Percentiles rank a stretch among this genome's conserved stretches.
phyloP scores from a whole-genome alignment of 176 grass and related monocot species.

The Puya raimondii region DNA sequence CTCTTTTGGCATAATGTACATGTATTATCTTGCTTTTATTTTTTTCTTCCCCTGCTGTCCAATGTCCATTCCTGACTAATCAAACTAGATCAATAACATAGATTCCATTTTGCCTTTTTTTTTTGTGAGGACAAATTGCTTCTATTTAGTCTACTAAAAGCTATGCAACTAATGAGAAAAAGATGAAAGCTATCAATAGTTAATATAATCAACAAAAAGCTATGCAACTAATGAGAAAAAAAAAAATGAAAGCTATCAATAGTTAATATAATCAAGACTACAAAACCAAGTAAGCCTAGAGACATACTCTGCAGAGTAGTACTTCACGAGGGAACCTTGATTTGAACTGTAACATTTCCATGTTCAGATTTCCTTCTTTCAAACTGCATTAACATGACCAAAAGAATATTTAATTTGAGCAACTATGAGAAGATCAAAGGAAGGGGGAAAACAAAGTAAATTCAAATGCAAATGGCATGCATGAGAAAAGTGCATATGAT shows the following conservation, averaged over 20 bases:
- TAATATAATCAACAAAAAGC: too few relatives aligned
- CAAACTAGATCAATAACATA: too few relatives aligned
- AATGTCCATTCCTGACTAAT: too few relatives aligned
- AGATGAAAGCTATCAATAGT: too few relatives aligned
- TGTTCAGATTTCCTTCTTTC: constrained; percentile 95
- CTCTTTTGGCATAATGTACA: too few relatives aligned
- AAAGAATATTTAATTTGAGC: not conserved
- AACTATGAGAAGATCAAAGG: constrained; percentile 20
- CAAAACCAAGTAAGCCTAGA: not conserved
- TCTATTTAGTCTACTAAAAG: too few relatives aligned
- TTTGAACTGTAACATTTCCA: constrained; percentile 92
- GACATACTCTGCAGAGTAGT: constrained; percentile 87
- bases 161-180: too few relatives aligned
- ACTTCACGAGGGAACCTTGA: constrained; percentile 79
- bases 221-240: not conserved
- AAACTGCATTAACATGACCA: constrained; percentile 42
- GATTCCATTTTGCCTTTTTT: too few relatives aligned
- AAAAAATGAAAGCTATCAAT: not conserved
- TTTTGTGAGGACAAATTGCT: too few relatives aligned
- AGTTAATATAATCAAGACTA: not conserved
- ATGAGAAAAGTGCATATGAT: not conserved
- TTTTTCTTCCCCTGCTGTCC: too few relatives aligned
- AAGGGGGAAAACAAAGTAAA: not conserved
- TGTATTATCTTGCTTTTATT: too few relatives aligned
- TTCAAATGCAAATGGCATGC: not conserved